Conservation (phyloP, 2,329 filamentous ascomycete genomes). For the Plenodomus tracheiphilus region DNA sequence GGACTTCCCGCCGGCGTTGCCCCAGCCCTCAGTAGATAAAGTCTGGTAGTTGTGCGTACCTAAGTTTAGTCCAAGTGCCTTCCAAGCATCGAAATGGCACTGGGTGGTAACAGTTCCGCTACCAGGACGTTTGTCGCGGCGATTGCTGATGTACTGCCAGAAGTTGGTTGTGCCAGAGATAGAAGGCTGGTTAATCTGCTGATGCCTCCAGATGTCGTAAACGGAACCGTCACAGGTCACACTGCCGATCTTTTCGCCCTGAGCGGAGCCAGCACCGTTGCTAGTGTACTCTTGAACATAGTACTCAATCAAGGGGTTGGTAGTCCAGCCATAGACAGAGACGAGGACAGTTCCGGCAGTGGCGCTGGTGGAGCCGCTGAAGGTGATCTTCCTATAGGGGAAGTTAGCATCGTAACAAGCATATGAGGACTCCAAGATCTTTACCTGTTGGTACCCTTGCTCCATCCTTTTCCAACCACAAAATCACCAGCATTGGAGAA, state of each 20-base stretch:
- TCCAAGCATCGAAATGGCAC: slow-evolving; percentile 39
- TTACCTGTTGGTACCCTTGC: slow-evolving; percentile 32
- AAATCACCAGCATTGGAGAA: slow-evolving; percentile 37
- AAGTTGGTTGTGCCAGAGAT: slow-evolving; percentile 55
- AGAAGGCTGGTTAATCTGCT: slow-evolving; percentile 49
- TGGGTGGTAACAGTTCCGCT: slow-evolving; percentile 36
- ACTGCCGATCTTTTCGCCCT: slow-evolving; percentile 31
- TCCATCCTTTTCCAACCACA: slow-evolving; percentile 40
- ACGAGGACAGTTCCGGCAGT: slow-evolving; percentile 32
- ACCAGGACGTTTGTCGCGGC: slow-evolving; percentile 28
- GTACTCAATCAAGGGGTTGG: slow-evolving; percentile 54
- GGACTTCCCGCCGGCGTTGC: slow-evolving; percentile 31
- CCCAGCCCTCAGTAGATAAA: slow-evolving; percentile 34
- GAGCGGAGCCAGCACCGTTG: slow-evolving; percentile 44
- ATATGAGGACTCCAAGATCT: too few relatives aligned
- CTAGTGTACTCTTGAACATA: slow-evolving; percentile 55
- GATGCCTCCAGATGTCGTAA: slow-evolving; percentile 39
- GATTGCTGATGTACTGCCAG: slow-evolving; percentile 53
- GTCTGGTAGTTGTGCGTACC: slow-evolving; percentile 36
- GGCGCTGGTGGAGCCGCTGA: slow-evolving; percentile 29
- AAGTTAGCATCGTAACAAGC: neutral
- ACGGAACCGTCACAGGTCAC: slow-evolving; percentile 34
- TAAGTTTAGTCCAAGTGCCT: slow-evolving; percentile 27
- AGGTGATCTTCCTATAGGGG: slow-evolving; percentile 27
- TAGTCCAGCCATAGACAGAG: slow-evolving; percentile 60